Base-by-base conservation (phyloP, 805 yeast species). In the Candida morakotiae region DNA sequence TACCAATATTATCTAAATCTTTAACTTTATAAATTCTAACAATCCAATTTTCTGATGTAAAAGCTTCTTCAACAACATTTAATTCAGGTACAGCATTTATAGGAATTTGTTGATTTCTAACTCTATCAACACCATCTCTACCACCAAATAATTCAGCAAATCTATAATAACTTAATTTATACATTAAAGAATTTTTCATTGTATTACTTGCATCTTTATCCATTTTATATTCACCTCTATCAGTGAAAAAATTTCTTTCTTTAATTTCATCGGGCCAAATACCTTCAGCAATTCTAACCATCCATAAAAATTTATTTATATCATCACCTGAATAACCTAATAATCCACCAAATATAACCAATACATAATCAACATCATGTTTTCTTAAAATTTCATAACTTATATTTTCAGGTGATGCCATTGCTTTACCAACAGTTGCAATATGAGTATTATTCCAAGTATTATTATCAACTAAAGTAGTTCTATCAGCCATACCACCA, bases 401-500 rank as follows among this genome's bases (percentile, higher is more conserved):
- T 30, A 77, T 83, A 39, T 84, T 93, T 60, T 93, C 98, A 15
- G 79, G 64, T 9, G 94, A 83, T 16, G 95, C 78, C 96, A 93
- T 87, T 14, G 98, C 98, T 62, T 88, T 88, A 53, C 99, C 99
- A 38, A 93, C 98, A 11, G 96, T 88, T 48, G 98, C 99, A 63
- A 93, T 94, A 60, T 93, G 99, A 3, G 98, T 93, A 70, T 93
- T 93, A 62, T 93, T 93, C 98, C 99, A 93, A 9, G 99, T 93
- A 67, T 93, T 93, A 75, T 93, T 93, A 63, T 93, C 99, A 27
- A 94, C 99, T 50, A 93, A 73, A 5, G 99, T 93, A 46, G 98
- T 91, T 57, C 99, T 79, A 65, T 93, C 98, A 31, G 98, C 98
- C 98, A 93, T 93, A 45, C 99, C 99, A 52, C 98, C 98, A 54